phyloP scores from a whole-genome alignment of 768 basidiomycete genomes.

The Tylopilus felleus region DNA sequence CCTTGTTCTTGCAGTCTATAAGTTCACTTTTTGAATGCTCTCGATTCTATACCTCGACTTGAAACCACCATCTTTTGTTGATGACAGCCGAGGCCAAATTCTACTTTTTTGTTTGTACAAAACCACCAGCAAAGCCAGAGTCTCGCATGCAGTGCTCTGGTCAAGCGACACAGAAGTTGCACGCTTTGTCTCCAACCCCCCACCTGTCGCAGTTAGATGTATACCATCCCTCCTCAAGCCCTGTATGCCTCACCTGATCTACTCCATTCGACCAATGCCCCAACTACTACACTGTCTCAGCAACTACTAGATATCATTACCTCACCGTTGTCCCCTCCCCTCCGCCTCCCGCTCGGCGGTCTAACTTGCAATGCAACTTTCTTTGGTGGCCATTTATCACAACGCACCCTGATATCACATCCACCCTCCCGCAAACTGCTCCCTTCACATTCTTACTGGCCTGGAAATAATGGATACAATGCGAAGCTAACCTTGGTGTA shows the following conservation, averaged over 20 bases:
- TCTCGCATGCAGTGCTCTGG: too few relatives aligned
- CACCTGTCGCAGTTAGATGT: too few relatives aligned
- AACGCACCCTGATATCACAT: slow-evolving; percentile 23
- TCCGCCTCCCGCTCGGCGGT: slow-evolving; percentile 46
- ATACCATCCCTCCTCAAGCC: too few relatives aligned
- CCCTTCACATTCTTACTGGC: slow-evolving; percentile 75
- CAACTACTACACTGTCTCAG: slow-evolving; percentile 17
- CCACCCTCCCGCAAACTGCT: slow-evolving; percentile 45
- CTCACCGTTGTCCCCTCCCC: slow-evolving; percentile 28
- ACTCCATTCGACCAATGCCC: slow-evolving; percentile 38
- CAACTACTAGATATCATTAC: slow-evolving; percentile 22
- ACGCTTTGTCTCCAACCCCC: too few relatives aligned
- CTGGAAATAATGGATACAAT: slow-evolving; percentile 66
- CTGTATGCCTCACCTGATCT: slow-evolving; percentile 56
- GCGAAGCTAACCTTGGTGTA: slow-evolving; percentile 49
- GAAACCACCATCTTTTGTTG: too few relatives aligned
- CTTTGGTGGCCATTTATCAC: slow-evolving; percentile 44
- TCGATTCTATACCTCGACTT: too few relatives aligned
- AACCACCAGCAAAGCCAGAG: too few relatives aligned
- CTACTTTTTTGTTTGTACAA: too few relatives aligned
- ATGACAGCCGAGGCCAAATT: too few relatives aligned
- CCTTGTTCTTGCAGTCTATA: too few relatives aligned
- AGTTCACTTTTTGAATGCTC: too few relatives aligned
- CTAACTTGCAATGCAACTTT: slow-evolving; percentile 54
- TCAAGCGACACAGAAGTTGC: too few relatives aligned